phyloP scores from a whole-genome alignment of 2,329 filamentous ascomycete species.

The Trichophyton benhamiae region DNA sequence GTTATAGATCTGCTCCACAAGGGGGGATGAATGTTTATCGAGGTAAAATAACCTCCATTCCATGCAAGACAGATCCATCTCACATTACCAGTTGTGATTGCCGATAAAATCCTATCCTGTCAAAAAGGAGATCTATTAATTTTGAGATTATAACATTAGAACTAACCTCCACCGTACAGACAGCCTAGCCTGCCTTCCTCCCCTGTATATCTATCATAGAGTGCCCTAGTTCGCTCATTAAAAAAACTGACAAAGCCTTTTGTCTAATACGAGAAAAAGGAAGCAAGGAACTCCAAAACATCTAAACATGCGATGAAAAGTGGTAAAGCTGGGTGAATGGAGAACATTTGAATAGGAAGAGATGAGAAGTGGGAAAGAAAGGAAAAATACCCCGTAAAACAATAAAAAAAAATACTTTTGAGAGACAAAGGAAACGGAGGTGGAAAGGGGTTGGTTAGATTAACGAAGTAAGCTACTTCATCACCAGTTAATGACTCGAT shows the following conservation, averaged over 20 bases:
- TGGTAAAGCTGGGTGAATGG: not conserved
- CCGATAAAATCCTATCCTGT: not conserved
- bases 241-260: not conserved
- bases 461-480: not conserved
- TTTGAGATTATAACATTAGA: not conserved
- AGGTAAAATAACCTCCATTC: too few relatives aligned
- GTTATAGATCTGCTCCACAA: too few relatives aligned
- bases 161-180: not conserved
- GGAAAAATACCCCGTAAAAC: not conserved
- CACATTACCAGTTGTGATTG: not conserved
- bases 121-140: not conserved
- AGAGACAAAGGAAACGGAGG: not conserved
- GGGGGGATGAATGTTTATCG: too few relatives aligned
- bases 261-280: not conserved
- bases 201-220: not conserved
- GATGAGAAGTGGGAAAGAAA: not conserved
- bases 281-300: not conserved
- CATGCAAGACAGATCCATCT: too few relatives aligned
- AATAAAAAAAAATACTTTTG: not conserved
- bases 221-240: not conserved
- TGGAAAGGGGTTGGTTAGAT: too few relatives aligned
- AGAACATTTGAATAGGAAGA: not conserved
- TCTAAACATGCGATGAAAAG: not conserved
- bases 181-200: not conserved
- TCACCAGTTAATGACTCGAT: conserved; percentile 54